Percentiles rank a stretch among this genome's conserved stretches.
These are phyloP conservation scores for Papiliotrema fonsecae DNA, from an alignment of 1,284 basidiomycete genomes.

Conservation along the genomic window DNA sequence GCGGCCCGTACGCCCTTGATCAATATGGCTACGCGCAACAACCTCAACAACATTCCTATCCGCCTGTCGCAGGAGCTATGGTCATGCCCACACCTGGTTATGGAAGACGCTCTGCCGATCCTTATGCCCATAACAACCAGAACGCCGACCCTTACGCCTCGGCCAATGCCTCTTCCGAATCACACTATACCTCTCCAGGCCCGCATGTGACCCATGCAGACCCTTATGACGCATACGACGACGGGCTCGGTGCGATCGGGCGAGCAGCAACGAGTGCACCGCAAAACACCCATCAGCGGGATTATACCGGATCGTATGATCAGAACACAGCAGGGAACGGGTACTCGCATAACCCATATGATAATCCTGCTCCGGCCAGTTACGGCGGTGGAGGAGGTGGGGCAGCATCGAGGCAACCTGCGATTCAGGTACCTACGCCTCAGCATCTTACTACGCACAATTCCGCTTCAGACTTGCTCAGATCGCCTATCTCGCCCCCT, in stretches of 20 bases:
- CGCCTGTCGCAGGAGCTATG: not conserved
- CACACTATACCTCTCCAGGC: slow-evolving; percentile 14
- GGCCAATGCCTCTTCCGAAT: slow-evolving; percentile 12
- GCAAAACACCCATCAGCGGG: slow-evolving; percentile 7
- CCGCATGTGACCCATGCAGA: slow-evolving; percentile 12
- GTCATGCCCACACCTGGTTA: slow-evolving; percentile 2
- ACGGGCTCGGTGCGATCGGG: slow-evolving; percentile 25
- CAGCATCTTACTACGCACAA: slow-evolving; percentile 4
- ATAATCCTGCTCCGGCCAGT: not conserved
- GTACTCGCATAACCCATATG: too few species aligned
- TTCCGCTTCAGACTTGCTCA: slow-evolving; percentile 3
- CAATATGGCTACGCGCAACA: slow-evolving; percentile 9
- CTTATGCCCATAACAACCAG: slow-evolving; percentile 12
- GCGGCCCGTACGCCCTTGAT: slow-evolving; percentile 15
- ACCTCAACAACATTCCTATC: slow-evolving; percentile 5
- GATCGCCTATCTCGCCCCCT: not conserved
- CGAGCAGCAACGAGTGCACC: slow-evolving; percentile 13
- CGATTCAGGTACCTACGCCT: slow-evolving; percentile 5
- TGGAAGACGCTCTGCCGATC: slow-evolving; percentile 9
- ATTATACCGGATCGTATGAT: slow-evolving; percentile 15
- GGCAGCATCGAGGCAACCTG: not conserved
- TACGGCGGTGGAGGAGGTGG: not conserved
- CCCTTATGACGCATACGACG: slow-evolving; percentile 20
- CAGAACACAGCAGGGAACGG: not conserved
- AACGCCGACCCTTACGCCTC: slow-evolving; percentile 8